Evolutionary conservation across 805 yeast species (phyloP).

Genomic region (Pichia sporocuriosa): DNA sequence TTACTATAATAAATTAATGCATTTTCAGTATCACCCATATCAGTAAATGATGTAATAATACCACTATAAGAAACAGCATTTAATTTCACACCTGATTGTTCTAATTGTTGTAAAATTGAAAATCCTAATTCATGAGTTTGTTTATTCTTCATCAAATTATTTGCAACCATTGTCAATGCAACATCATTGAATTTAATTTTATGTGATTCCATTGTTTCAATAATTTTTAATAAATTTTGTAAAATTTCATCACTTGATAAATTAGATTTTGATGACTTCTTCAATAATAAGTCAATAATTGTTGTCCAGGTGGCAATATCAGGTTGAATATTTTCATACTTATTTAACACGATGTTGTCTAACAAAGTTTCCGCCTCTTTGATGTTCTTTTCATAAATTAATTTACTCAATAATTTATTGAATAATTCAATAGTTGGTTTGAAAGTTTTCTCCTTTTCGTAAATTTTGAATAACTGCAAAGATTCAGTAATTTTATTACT

Average conservation of each 20-base stretch:
- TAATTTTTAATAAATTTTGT: conserved; percentile 17
- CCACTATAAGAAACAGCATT: conserved; percentile 37
- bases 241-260: conserved; percentile 32
- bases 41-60: conserved; percentile 42
- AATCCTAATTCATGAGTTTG: conserved; percentile 46
- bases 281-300: conserved; percentile 48
- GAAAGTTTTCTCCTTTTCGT: conserved; percentile 24
- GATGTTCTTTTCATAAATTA: conserved; percentile 34
- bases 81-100: conserved; percentile 26
- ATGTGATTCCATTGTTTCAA: conserved; percentile 35
- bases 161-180: conserved; percentile 47
- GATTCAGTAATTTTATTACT: conserved; percentile 39
- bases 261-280: conserved; percentile 38
- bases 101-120: conserved; percentile 37
- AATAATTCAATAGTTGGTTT: conserved; percentile 42
- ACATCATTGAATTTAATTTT: conserved; percentile 36
- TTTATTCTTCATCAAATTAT: conserved; percentile 44
- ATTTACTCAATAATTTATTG: conserved; percentile 43
- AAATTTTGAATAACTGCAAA: conserved; percentile 21
- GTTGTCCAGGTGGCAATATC: conserved; percentile 60
- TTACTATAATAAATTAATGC: conserved; percentile 38
- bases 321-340: conserved; percentile 36
- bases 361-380: conserved; percentile 45
- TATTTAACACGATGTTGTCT: conserved; percentile 32
- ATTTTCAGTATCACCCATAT: conserved; percentile 32